Conservation (phyloP, 2,329 filamentous ascomycete species). For the Penicillium sp. region DNA sequence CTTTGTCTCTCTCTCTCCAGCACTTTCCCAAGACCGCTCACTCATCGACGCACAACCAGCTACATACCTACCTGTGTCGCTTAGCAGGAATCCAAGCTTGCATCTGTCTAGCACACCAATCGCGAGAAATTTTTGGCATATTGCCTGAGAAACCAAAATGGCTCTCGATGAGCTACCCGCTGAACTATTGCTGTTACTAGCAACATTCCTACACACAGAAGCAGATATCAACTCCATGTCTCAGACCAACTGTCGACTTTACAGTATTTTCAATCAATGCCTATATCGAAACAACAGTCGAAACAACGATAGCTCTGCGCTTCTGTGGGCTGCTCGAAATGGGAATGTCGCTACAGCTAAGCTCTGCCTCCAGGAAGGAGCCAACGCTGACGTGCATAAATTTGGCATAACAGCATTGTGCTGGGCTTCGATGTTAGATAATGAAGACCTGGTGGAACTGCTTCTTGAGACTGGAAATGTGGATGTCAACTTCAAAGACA, state of each 20-base stretch:
- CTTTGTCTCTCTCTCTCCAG: too few relatives aligned
- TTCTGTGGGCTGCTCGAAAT: neutral
- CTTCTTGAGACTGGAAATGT: slow-evolving; percentile 1
- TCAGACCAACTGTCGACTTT: neutral
- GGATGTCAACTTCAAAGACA: neutral
- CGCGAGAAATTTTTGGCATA: too few relatives aligned
- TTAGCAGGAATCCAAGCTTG: too few relatives aligned
- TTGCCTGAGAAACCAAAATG: too few relatives aligned
- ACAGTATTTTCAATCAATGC: neutral
- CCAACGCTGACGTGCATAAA: neutral
- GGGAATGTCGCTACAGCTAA: neutral
- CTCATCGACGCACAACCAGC: too few relatives aligned
- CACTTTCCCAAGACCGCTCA: too few relatives aligned
- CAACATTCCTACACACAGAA: neutral
- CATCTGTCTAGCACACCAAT: too few relatives aligned
- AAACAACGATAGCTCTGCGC: neutral
- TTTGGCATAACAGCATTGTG: neutral
- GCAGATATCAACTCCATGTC: neutral
- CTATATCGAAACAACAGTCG: neutral
- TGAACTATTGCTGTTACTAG: neutral
- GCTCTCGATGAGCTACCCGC: neutral
- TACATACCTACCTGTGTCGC: too few relatives aligned
- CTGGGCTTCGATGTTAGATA: neutral
- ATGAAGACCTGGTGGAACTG: neutral
- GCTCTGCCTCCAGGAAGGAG: neutral